A percentile compares a stretch with the other conserved stretches of the same genome.
Evolutionary conservation across 225 moss, liverwort and hornwort genomes (phyloP).

Genomic region (Lunularia cruciata): DNA sequence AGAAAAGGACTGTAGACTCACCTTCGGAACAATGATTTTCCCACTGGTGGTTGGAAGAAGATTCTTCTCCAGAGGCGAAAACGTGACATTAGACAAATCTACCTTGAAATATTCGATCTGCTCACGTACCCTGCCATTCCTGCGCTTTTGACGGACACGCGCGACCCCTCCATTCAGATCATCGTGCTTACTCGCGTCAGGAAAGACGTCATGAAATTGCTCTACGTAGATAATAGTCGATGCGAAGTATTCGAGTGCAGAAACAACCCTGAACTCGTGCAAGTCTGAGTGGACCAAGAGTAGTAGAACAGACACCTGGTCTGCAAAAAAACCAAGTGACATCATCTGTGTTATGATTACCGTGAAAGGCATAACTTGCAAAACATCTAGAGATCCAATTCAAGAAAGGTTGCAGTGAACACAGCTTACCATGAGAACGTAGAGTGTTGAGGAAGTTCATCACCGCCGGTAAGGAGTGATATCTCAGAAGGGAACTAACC

Average conservation of each 20-base stretch:
- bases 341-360: too few species aligned
- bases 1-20: background rate
- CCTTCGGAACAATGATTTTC: conserved; percentile 23
- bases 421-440: conserved; percentile 59
- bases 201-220: conserved; percentile 42
- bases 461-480: conserved; percentile 62
- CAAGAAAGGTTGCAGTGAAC: background rate
- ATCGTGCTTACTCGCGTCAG: conserved; percentile 20
- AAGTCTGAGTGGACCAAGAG: conserved; percentile 75
- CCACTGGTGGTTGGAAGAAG: background rate
- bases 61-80: conserved; percentile 7
- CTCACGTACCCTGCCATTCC: conserved; percentile 87
- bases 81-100: background rate
- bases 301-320: conserved; percentile 66
- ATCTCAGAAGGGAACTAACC: conserved; percentile 70
- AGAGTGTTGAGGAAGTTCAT: conserved; percentile 61
- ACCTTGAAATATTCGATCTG: conserved; percentile 35
- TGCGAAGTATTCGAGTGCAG: conserved; percentile 70
- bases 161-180: conserved; percentile 50
- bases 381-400: background rate
- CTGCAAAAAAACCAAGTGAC: conserved; percentile 55
- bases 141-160: conserved; percentile 65
- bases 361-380: background rate
- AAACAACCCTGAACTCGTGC: conserved; percentile 61
- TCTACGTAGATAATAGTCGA: conserved; percentile 58